These are phyloP conservation scores for Phaeodactylum tricornutum DNA, from an alignment of 108 stramenopile species.

Conservation along the genomic window DNA sequence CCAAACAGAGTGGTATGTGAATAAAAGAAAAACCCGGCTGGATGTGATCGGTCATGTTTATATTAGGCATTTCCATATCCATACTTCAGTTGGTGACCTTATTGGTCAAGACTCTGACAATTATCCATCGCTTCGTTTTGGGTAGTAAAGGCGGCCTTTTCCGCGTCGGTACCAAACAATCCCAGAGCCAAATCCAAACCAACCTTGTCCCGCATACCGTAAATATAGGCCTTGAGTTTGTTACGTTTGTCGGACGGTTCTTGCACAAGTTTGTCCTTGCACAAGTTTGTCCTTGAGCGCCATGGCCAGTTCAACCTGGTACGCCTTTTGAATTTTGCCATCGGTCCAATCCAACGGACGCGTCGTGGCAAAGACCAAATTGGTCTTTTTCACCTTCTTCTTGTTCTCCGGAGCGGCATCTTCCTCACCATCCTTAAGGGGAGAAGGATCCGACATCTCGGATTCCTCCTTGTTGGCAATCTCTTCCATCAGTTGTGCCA, in stretches of 20 bases:
- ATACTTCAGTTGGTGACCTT: too few relatives aligned
- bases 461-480: slow-evolving; percentile 57
- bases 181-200: slow-evolving; percentile 66
- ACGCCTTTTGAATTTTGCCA: slow-evolving; percentile 64
- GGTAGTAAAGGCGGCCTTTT: slow-evolving; percentile 56
- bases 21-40: too few relatives aligned
- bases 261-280: slow-evolving; percentile 75
- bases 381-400: slow-evolving; percentile 87
- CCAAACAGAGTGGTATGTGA: too few relatives aligned
- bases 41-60: too few relatives aligned
- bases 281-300: slow-evolving; percentile 80
- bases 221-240: slow-evolving; percentile 97
- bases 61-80: too few relatives aligned
- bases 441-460: too few relatives aligned
- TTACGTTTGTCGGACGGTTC: slow-evolving; percentile 98
- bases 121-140: slow-evolving; percentile 81
- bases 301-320: slow-evolving; percentile 84
- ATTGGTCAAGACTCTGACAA: too few relatives aligned
- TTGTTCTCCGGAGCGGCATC: slow-evolving; percentile 56
- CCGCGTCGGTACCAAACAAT: slow-evolving; percentile 72
- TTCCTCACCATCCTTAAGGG: slow-evolving; percentile 34
- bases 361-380: slow-evolving; percentile 57
- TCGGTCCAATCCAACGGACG: slow-evolving; percentile 71
- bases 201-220: slow-evolving; percentile 95
- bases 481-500: slow-evolving; percentile 95